phyloP scores from a whole-genome alignment of 768 basidiomycete species.

The Phaeolepiota aurea region DNA sequence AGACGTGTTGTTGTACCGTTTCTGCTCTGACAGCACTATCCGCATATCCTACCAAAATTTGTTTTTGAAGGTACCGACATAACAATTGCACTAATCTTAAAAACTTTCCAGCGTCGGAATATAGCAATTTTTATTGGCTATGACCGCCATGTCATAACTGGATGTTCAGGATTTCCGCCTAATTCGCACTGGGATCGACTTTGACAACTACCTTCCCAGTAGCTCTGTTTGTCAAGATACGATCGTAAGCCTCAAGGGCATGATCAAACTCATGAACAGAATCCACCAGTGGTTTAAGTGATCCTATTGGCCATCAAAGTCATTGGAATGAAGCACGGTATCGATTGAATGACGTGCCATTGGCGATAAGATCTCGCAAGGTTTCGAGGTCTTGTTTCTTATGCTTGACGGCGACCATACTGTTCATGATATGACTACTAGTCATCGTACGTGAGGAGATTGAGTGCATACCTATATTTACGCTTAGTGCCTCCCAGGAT shows the following conservation, averaged over 20 bases:
- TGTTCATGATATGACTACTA: constrained; percentile 7
- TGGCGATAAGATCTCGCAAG: constrained; percentile 26
- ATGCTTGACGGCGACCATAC: constrained; percentile 23
- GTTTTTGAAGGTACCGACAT: too few species aligned
- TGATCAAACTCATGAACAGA: constrained; percentile 51
- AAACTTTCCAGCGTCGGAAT: too few species aligned
- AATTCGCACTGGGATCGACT: constrained; percentile 18
- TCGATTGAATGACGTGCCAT: constrained; percentile 23
- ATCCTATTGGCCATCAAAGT: constrained; percentile 25
- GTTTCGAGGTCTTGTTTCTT: constrained; percentile 24
- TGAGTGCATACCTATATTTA: constrained; percentile 31
- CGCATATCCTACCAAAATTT: too few species aligned
- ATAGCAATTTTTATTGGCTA: too few species aligned
- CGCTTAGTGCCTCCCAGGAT: constrained; percentile 48
- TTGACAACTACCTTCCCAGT: constrained; percentile 63
- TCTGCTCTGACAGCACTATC: constrained; percentile 56
- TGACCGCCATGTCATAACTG: too few species aligned
- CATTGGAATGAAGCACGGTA: background rate
- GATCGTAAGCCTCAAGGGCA: constrained; percentile 52
- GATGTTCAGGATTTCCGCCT: too few species aligned
- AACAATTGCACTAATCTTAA: too few species aligned
- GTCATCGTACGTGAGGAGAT: background rate
- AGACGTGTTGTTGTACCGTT: constrained; percentile 78
- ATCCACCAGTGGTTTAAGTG: constrained; percentile 49
- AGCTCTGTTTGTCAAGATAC: constrained; percentile 43